Conservation (phyloP, 1,284 basidiomycete genomes). For the Malassezia restricta region DNA sequence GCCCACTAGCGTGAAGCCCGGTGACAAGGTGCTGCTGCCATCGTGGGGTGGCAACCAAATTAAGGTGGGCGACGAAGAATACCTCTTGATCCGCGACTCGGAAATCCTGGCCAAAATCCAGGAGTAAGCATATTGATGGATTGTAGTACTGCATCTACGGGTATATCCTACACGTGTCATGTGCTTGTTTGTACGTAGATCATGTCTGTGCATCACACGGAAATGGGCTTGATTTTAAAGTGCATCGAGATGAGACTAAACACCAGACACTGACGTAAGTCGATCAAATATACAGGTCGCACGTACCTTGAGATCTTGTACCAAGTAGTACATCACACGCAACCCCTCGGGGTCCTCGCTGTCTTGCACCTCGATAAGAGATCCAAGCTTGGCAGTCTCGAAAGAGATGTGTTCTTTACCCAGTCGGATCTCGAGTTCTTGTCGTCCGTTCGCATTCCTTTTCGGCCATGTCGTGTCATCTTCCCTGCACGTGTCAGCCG, state of each 20-base stretch:
- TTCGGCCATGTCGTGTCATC: conserved; percentile 96
- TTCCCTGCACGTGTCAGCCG: conserved; percentile 54
- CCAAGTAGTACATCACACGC: conserved; percentile 95
- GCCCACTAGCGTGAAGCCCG: conserved; percentile 69
- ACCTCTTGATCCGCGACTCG: conserved; percentile 82
- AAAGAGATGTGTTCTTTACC: conserved; percentile 95
- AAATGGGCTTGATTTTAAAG: conserved; percentile 98
- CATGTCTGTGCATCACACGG: conserved; percentile 5
- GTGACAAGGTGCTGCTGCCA: conserved; percentile 83
- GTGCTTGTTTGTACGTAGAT: not conserved
- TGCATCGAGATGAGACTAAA: conserved; percentile 94
- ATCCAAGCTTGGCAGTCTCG: conserved; percentile 97
- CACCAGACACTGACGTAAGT: conserved; percentile 65
- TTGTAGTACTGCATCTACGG: not conserved
- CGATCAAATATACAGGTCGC: not conserved
- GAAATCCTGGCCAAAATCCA: conserved; percentile 95
- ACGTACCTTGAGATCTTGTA: conserved; percentile 82
- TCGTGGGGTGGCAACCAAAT: conserved; percentile 91
- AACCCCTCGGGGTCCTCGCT: conserved; percentile 94
- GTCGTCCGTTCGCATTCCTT: conserved; percentile 93
- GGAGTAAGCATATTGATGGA: conserved; percentile 54
- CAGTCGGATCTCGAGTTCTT: conserved; percentile 86
- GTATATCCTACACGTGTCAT: not conserved
- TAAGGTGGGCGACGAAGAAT: conserved; percentile 98
- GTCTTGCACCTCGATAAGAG: conserved; percentile 88